Evolutionary conservation across 495 filamentous ascomycete genomes (phyloP), one percentile per base, ranked within the genome.

Genomic region (Lophiotrema nucula): DNA sequence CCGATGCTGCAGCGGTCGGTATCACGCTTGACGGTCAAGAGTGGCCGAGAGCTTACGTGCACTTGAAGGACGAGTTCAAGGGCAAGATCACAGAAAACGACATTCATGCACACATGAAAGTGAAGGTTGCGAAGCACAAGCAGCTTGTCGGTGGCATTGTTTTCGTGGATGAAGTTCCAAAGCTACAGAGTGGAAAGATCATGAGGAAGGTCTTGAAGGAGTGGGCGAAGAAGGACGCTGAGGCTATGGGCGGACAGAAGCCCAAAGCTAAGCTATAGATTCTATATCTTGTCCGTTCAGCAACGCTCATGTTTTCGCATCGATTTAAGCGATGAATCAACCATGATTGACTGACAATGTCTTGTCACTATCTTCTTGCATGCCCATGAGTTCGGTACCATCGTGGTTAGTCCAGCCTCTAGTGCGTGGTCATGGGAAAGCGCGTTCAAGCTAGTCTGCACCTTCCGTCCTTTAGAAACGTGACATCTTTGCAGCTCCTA

Each of bases 1-100:
- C 68, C 2, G 75, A 77, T 54, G 75, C 71, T 6, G 75, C 67
- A n/a, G 73, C 69, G 3, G 64, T 70, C 3, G 70, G 70, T 21
- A 66, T 72, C 24, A 61, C 56, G 16, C 26, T 68, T 8, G 47
- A 71, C 31, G 69, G 46, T 2, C 59, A 70, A 41, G 70, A 73
- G 50, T 70, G 61, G 62, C 70, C 70, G 27, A 43, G 69, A 33
- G 70, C 69, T 10, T 73, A 73, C 47, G 61, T 73, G 6, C 47
- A 48, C 28, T 18, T 70, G 39, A 69, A 69, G 41, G 69, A 68
- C 25, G 59, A 70, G n/a, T 47, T 31, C 15, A 70, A 68, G 42
- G 62, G 65, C 28, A 68, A 67, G 28, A 19, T 64, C 22, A 67
- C 57, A 0, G 53, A 58, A n/a, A 48, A 66, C 31, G 21, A 69